Percentiles rank a stretch among this genome's conserved stretches.
phyloP scores from a whole-genome alignment of 169 alveolate genomes.

The Ichthyophthirius multifiliis region DNA sequence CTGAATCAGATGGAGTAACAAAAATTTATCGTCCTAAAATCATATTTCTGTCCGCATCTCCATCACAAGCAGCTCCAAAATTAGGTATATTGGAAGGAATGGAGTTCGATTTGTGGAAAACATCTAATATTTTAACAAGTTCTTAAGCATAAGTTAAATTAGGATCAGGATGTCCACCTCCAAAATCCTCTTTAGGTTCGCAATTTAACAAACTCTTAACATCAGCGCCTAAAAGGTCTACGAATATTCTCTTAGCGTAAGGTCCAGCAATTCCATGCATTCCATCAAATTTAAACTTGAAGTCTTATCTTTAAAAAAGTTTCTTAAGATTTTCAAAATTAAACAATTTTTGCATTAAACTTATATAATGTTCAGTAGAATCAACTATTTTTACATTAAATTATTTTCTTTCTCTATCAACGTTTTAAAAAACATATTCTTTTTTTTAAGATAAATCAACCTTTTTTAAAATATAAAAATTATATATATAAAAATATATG shows the following conservation, averaged over 20 bases:
- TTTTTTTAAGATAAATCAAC: not conserved
- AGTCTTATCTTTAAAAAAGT: conserved; percentile 79
- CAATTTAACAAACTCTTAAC: conserved; percentile 50
- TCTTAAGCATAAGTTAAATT: conserved; percentile 93
- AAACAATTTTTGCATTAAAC: conserved; percentile 82
- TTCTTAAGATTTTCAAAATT: conserved; percentile 83
- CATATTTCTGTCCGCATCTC: conserved; percentile 97
- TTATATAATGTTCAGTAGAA: conserved; percentile 84
- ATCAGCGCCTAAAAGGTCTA: conserved; percentile 79
- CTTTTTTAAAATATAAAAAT: conserved; percentile 5
- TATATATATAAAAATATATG: conserved; percentile 49
- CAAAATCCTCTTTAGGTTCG: conserved; percentile 84
- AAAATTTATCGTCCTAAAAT: conserved; percentile 91
- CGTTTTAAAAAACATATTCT: conserved; percentile 15
- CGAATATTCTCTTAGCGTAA: conserved; percentile 85
- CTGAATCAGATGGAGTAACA: conserved; percentile 95
- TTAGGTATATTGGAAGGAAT: conserved; percentile 72
- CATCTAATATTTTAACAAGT: conserved; percentile 80
- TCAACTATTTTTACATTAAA: conserved; percentile 83
- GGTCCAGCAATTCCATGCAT: conserved; percentile 94
- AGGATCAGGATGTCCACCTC: conserved; percentile 94
- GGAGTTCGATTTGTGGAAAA: conserved; percentile 65
- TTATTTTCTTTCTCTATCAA: conserved; percentile 32
- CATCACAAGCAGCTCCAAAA: conserved; percentile 97
- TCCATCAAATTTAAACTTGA: conserved; percentile 88